Evolutionary conservation across 768 basidiomycete genomes (phyloP).

Genomic region (Leccinellum albellum): DNA sequence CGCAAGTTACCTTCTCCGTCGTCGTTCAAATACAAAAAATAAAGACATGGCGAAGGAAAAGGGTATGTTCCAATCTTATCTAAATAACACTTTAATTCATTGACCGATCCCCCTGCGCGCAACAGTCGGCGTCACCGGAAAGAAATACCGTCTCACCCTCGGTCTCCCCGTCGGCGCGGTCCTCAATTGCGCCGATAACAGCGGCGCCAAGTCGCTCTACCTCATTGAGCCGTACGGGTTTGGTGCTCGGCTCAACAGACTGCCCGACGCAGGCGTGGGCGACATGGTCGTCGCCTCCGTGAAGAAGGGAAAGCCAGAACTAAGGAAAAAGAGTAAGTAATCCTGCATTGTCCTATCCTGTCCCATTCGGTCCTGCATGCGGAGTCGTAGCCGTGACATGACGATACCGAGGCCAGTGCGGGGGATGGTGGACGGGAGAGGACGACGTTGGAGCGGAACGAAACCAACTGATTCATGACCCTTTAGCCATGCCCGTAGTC

Average conservation of each 20-base stretch:
- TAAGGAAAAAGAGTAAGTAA: conserved; percentile 96
- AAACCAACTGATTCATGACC: conserved; percentile 3
- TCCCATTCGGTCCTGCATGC: not conserved
- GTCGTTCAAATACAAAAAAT: conserved; percentile 1
- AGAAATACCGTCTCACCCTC: conserved; percentile 93
- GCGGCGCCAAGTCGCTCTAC: conserved; percentile 93
- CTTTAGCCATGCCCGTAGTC: conserved; percentile 89
- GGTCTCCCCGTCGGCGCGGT: conserved; percentile 94
- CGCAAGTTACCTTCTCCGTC: conserved; percentile 1
- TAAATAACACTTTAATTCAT: not conserved
- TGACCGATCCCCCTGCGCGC: not conserved
- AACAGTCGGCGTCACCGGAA: conserved; percentile 69
- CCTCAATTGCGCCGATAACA: conserved; percentile 98
- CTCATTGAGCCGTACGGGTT: conserved; percentile 94
- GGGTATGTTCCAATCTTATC: not conserved
- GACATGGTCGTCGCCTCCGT: conserved; percentile 97
- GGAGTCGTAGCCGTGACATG: not conserved
- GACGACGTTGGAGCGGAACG: not conserved
- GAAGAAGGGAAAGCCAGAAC: conserved; percentile 99
- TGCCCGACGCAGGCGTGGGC: conserved; percentile 93
- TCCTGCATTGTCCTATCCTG: not conserved
- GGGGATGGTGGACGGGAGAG: not conserved
- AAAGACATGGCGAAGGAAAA: conserved; percentile 27
- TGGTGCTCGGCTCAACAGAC: conserved; percentile 94
- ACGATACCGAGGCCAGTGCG: not conserved